phyloP scores from a whole-genome alignment of 2,329 filamentous ascomycete genomes.

The Metarhizium rileyi region DNA sequence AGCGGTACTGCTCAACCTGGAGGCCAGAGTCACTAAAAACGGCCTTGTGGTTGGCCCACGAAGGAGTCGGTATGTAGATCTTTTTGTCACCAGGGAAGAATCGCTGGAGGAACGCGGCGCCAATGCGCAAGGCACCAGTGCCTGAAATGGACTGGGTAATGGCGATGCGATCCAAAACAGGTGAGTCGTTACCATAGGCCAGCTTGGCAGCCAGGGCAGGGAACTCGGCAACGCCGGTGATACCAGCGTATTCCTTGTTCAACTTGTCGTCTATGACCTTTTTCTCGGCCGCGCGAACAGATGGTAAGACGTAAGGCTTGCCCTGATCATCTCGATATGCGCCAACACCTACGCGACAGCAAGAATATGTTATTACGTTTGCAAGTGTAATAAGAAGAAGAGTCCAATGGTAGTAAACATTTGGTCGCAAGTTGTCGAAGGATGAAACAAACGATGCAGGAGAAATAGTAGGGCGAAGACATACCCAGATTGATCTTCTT shows the following conservation, averaged over 20 bases:
- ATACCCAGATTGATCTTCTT: conserved; percentile 97
- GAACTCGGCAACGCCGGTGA: conserved; percentile 92
- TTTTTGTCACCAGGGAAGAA: conserved; percentile 88
- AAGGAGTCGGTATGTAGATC: conserved; percentile 92
- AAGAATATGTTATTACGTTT: conserved; percentile 7
- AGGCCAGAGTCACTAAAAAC: conserved; percentile 92
- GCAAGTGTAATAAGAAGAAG: conserved; percentile 8
- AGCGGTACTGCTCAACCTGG: conserved; percentile 88
- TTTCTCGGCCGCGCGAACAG: conserved; percentile 80
- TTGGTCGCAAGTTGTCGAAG: neutral
- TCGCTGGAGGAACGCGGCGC: conserved; percentile 82
- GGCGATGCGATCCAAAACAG: conserved; percentile 68
- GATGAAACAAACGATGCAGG: neutral
- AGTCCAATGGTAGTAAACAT: neutral
- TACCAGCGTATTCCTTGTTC: conserved; percentile 97
- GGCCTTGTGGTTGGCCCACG: conserved; percentile 96
- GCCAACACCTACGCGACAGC: conserved; percentile 60
- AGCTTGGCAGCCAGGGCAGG: conserved; percentile 84
- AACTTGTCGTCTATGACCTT: conserved; percentile 67
- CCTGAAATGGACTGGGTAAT: conserved; percentile 98
- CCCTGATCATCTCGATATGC: conserved; percentile 97
- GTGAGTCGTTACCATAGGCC: conserved; percentile 76
- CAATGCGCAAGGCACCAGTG: conserved; percentile 90
- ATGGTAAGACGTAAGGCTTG: conserved; percentile 96
- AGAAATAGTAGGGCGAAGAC: conserved; percentile 19